Percentiles rank a stretch among this genome's conserved stretches.
Evolutionary conservation across 176 grass and related monocot genomes (phyloP).

Genomic region (Oryza officinalis): DNA sequence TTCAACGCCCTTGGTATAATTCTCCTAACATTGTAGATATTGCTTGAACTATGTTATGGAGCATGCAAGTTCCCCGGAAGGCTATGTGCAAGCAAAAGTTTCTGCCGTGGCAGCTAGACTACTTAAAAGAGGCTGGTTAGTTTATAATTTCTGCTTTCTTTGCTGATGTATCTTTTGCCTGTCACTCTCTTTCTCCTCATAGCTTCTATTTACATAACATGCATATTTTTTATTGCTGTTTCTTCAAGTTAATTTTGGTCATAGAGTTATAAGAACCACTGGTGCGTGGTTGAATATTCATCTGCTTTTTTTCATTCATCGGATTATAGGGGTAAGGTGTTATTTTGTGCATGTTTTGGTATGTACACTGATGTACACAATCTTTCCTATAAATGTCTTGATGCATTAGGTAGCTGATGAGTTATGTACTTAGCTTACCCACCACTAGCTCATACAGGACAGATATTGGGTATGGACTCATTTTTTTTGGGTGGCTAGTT

Average conservation of each 20-base stretch:
- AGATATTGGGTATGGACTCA: constrained; percentile 22
- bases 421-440: constrained; percentile 16
- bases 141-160: constrained; percentile 35
- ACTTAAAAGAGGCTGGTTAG: constrained; percentile 96
- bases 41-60: constrained; percentile 92
- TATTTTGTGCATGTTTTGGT: neutral
- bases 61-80: constrained; percentile 73
- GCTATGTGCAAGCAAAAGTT: constrained; percentile 92
- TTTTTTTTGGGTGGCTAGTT: constrained; percentile 17
- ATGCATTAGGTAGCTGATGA: neutral
- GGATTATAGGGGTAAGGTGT: neutral
- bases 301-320: constrained; percentile 17
- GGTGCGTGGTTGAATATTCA: constrained; percentile 24
- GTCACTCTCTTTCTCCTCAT: constrained; percentile 20
- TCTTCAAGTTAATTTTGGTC: constrained; percentile 7
- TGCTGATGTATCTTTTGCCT: constrained; percentile 24
- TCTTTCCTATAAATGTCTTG: constrained; percentile 3
- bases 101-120: constrained; percentile 82
- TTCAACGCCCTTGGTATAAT: constrained; percentile 11
- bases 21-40: constrained; percentile 55
- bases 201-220: neutral
- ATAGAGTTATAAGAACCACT: neutral
- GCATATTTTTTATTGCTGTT: constrained; percentile 29
- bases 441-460: neutral
- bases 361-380: constrained; percentile 4